A percentile compares a stretch with the other conserved stretches of the same genome.
phyloP scores from a whole-genome alignment of 208 protist genomes.

The Sergeia podlipaevii region DNA sequence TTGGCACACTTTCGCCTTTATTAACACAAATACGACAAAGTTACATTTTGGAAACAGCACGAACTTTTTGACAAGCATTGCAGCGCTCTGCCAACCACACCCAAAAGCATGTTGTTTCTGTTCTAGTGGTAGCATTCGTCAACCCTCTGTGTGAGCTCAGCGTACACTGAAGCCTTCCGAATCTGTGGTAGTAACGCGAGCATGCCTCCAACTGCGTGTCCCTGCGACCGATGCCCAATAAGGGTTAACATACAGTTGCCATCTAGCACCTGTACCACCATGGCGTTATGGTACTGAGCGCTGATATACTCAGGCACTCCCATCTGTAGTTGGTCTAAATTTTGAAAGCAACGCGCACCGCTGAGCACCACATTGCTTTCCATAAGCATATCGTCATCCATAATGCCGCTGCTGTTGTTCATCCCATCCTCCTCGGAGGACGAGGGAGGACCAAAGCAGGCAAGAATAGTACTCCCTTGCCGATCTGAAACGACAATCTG shows the following conservation, averaged over 20 bases:
- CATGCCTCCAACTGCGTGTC: constrained; percentile 74
- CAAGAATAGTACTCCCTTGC: constrained; percentile 76
- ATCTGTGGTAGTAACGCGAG: constrained; percentile 75
- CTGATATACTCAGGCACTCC: constrained; percentile 64
- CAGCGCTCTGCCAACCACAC: too few relatives aligned
- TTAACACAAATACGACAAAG: too few relatives aligned
- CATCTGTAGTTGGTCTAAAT: constrained; percentile 73
- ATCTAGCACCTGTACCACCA: constrained; percentile 77
- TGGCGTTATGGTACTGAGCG: constrained; percentile 80
- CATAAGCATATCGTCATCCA: constrained; percentile 19
- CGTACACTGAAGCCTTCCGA: constrained; percentile 15
- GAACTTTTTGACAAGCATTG: too few relatives aligned
- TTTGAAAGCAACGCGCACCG: constrained; percentile 70
- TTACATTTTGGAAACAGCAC: too few relatives aligned
- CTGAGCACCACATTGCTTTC: constrained; percentile 85
- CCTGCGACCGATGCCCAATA: constrained; percentile 71
- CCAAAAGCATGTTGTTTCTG: neutral
- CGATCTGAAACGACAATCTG: constrained; percentile 80
- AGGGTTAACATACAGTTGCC: constrained; percentile 61
- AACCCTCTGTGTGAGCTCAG: constrained; percentile 10
- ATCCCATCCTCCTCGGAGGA: constrained; percentile 4
- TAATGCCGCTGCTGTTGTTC: constrained; percentile 7
- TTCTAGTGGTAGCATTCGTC: constrained; percentile 22
- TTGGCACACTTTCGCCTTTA: too few relatives aligned
- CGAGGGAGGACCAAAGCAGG: constrained; percentile 41